A percentile compares a stretch with the other conserved stretches of the same genome.
phyloP scores from a whole-genome alignment of 2,329 filamentous ascomycete genomes.

The Chaetomium strumarium region DNA sequence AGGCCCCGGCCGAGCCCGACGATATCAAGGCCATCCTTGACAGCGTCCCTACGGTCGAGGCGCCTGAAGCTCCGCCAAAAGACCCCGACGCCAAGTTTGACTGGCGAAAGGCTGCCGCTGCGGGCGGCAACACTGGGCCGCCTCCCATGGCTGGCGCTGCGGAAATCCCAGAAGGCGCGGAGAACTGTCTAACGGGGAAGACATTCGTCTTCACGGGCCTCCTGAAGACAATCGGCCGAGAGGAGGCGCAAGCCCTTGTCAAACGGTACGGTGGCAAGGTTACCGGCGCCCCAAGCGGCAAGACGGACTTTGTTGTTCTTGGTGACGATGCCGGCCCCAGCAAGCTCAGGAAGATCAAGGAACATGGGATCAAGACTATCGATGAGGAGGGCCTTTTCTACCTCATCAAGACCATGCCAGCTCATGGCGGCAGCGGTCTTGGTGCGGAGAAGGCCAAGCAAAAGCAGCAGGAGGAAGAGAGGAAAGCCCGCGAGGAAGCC shows the following conservation, averaged over 20 bases:
- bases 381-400: conserved; percentile 89
- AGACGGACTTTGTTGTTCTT: conserved; percentile 89
- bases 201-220: conserved; percentile 95
- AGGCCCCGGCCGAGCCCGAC: conserved; percentile 59
- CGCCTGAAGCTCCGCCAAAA: conserved; percentile 76
- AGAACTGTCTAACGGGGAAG: conserved; percentile 84
- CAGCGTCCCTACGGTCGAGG: conserved; percentile 73
- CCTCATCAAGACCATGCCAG: conserved; percentile 73
- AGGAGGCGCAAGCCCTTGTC: conserved; percentile 78
- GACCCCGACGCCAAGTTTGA: conserved; percentile 71
- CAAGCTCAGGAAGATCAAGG: conserved; percentile 80
- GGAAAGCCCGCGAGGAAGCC: conserved; percentile 73
- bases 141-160: conserved; percentile 57
- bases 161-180: conserved; percentile 74
- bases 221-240: conserved; percentile 70
- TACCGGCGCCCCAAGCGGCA: conserved; percentile 76
- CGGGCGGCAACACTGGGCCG: conserved; percentile 56
- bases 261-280: conserved; percentile 94
- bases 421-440: conserved; percentile 80
- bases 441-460: conserved; percentile 79
- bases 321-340: conserved; percentile 88
- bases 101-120: conserved; percentile 57
- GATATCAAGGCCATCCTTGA: conserved; percentile 79
- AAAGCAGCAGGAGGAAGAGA: conserved; percentile 79
- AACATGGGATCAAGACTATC: conserved; percentile 80